Evolutionary conservation across 1,139 yeast species (phyloP).

Genomic region (Yamadazyma trypodendri): DNA sequence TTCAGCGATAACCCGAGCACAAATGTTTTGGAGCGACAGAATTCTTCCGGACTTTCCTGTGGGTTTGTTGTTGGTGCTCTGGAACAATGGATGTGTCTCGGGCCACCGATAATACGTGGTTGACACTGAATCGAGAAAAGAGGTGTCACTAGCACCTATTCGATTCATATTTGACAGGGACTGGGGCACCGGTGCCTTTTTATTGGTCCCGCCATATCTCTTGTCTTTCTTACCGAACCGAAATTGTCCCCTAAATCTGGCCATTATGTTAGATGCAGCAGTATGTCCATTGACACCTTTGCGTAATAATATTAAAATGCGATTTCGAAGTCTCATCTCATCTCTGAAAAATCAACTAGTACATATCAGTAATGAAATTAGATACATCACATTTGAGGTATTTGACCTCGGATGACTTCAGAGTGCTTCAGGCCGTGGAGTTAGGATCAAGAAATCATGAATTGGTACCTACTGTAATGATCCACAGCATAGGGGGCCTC

Average conservation of each 20-base stretch:
- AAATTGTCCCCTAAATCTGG: background rate
- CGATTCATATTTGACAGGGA: background rate
- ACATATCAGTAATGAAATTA: conserved; percentile 62
- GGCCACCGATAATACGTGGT: conserved; percentile 21
- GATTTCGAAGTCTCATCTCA: conserved; percentile 1
- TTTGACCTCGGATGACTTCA: conserved; percentile 84
- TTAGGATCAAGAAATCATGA: conserved; percentile 91
- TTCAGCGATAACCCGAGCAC: conserved; percentile 30
- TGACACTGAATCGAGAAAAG: conserved; percentile 17
- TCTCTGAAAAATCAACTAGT: background rate
- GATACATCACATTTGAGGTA: conserved; percentile 94
- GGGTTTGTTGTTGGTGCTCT: conserved; percentile 1
- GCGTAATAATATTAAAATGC: no score
- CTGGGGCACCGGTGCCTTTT: background rate
- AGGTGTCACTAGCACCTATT: conserved; percentile 11
- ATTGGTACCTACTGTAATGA: conserved; percentile 85
- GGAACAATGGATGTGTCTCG: conserved; percentile 10
- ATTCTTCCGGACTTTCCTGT: conserved; percentile 6
- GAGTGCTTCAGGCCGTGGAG: conserved; percentile 86
- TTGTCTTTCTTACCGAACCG: conserved; percentile 5
- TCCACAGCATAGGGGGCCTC: conserved; percentile 76
- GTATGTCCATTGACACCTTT: background rate
- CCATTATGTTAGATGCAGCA: background rate
- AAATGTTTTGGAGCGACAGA: conserved; percentile 15
- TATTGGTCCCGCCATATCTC: conserved; percentile 1